Evolutionary conservation across 2,329 filamentous ascomycete genomes (phyloP).

Genomic region (Bipolaris sorokiniana): DNA sequence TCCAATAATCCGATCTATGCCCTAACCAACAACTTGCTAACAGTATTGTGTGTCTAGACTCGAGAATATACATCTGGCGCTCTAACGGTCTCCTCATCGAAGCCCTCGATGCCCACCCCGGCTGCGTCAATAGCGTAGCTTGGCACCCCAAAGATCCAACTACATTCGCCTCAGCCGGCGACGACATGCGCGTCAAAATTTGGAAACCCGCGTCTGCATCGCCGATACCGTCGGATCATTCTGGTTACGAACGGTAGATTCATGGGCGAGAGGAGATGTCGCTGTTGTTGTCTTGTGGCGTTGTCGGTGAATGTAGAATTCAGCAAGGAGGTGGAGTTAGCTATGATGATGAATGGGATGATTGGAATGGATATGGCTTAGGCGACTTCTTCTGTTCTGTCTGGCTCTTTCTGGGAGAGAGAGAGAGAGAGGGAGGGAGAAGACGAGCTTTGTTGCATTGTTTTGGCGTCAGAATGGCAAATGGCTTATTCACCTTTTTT

Average conservation of each 20-base stretch:
- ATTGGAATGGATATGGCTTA: not conserved
- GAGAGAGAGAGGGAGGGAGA: not conserved
- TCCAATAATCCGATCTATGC: not conserved
- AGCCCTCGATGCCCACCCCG: slow-evolving; percentile 74
- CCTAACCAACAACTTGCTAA: not conserved
- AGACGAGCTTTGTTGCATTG: not conserved
- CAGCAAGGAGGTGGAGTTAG: too few relatives aligned
- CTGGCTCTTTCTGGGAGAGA: too few relatives aligned
- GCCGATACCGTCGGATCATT: slow-evolving; percentile 21
- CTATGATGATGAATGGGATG: not conserved
- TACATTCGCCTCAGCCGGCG: slow-evolving; percentile 89
- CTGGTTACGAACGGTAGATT: slow-evolving; percentile 33
- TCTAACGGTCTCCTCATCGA: slow-evolving; percentile 80
- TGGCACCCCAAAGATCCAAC: slow-evolving; percentile 86
- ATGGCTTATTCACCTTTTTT: not conserved
- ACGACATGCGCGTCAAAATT: slow-evolving; percentile 86
- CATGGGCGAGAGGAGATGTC: not conserved
- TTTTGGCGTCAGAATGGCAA: slow-evolving; percentile 1
- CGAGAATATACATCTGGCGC: slow-evolving; percentile 85
- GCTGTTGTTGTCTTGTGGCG: not conserved
- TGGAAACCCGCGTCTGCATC: slow-evolving; percentile 52
- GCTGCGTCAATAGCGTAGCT: slow-evolving; percentile 82
- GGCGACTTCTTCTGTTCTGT: too few relatives aligned
- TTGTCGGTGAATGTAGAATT: too few relatives aligned
- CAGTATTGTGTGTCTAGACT: slow-evolving; percentile 55